Percentiles rank a stretch among this genome's conserved stretches.
These are phyloP conservation scores for Scedosporium dehoogii DNA, from an alignment of 2,329 filamentous ascomycete genomes.

Conservation along the genomic window DNA sequence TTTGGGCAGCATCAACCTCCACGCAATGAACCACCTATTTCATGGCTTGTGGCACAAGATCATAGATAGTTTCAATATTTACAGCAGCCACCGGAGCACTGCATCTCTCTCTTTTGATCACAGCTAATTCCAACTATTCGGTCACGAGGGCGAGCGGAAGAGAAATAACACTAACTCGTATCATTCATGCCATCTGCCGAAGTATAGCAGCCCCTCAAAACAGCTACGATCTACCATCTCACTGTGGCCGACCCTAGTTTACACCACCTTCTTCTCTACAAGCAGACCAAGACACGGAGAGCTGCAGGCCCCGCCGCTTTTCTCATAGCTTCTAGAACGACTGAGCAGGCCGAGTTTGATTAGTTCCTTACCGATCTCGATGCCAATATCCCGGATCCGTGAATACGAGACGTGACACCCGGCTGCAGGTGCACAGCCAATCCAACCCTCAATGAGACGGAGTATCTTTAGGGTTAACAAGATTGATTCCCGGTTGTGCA, in stretches of 20 bases:
- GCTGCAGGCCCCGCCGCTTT: neutral
- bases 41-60: neutral
- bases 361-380: neutral
- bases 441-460: neutral
- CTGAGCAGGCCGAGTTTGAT: neutral
- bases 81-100: neutral
- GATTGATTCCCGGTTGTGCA: neutral
- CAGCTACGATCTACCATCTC: neutral
- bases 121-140: conserved; percentile 1
- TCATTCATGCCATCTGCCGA: neutral
- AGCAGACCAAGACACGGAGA: neutral
- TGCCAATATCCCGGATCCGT: neutral
- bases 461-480: neutral
- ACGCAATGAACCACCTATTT: neutral
- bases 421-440: neutral
- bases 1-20: neutral
- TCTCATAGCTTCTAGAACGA: conserved; percentile 2
- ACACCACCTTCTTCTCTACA: neutral
- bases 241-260: neutral
- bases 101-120: neutral
- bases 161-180: neutral
- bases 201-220: neutral
- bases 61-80: neutral
- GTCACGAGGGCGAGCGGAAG: neutral
- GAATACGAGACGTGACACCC: conserved; percentile 7